A percentile compares a stretch with the other conserved stretches of the same genome.
These are phyloP conservation scores for Oryza nivara DNA, from an alignment of 176 grass and related monocot species.

Conservation along the genomic window DNA sequence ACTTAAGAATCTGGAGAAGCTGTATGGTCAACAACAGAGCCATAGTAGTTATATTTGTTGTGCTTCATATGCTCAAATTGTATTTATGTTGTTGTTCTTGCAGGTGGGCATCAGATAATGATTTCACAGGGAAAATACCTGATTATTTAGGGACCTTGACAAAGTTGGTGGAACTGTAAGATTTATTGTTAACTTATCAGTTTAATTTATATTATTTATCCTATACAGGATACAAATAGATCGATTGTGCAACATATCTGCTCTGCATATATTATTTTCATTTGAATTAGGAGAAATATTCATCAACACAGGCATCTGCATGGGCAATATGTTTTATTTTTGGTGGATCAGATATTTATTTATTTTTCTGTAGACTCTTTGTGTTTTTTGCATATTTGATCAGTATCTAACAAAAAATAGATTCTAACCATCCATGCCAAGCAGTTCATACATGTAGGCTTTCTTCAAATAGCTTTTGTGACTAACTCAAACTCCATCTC, in stretches of 20 bases:
- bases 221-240: background rate
- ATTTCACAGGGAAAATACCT: conserved; percentile 63
- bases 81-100: background rate
- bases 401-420: no score
- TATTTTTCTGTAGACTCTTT: no score
- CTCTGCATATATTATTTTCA: background rate
- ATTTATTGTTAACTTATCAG: background rate
- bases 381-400: no score
- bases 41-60: background rate
- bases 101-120: conserved; percentile 50
- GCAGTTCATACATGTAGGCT: no score
- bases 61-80: conserved; percentile 3
- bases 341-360: no score
- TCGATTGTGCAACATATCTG: no score
- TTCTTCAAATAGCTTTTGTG: no score
- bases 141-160: conserved; percentile 53
- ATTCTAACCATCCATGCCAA: no score
- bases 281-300: background rate
- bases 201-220: background rate
- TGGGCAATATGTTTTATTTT: no score
- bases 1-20: conserved; percentile 40
- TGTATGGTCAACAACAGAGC: conserved; percentile 44
- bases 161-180: conserved; percentile 37
- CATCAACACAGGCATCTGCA: no score
- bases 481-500: no score